Evolutionary conservation across 179 eudicot species (phyloP).

Genomic region (Carnegiea gigantea): DNA sequence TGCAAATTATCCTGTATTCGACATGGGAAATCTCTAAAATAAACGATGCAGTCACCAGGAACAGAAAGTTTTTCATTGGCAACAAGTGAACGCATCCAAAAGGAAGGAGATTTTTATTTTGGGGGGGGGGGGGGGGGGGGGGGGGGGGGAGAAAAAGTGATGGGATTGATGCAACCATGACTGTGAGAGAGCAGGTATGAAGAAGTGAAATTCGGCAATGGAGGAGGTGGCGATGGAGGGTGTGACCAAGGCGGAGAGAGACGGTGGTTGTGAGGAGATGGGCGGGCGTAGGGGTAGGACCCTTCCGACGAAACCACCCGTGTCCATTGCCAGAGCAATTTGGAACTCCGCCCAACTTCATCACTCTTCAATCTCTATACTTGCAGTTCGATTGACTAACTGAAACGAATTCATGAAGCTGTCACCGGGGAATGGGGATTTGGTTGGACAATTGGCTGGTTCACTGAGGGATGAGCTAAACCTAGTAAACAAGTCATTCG

Average conservation of each 20-base stretch:
- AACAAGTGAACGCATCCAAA: not conserved
- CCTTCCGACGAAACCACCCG: constrained; percentile 24
- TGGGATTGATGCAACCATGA: constrained; percentile 29
- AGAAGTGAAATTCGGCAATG: constrained; percentile 25
- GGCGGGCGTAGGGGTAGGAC: constrained; percentile 14
- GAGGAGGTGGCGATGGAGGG: constrained; percentile 24
- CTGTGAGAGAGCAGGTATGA: constrained; percentile 47
- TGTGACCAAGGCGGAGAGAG: constrained; percentile 30
- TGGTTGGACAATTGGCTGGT: no score
- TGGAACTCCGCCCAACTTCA: constrained; percentile 1
- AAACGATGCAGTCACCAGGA: not conserved
- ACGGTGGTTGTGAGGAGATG: constrained; percentile 22
- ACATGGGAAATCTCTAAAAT: not conserved
- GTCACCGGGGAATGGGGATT: no score
- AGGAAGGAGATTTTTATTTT: no score
- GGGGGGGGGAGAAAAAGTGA: no score
- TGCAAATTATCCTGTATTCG: not conserved
- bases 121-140: no score
- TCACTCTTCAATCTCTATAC: not conserved
- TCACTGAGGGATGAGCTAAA: no score
- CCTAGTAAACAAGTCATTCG: no score
- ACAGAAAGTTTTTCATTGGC: not conserved
- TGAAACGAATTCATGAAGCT: no score
- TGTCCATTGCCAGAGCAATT: not conserved
- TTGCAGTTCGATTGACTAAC: not conserved